Conservation (phyloP, 805 yeast species). For the Myxozyma monticola region DNA sequence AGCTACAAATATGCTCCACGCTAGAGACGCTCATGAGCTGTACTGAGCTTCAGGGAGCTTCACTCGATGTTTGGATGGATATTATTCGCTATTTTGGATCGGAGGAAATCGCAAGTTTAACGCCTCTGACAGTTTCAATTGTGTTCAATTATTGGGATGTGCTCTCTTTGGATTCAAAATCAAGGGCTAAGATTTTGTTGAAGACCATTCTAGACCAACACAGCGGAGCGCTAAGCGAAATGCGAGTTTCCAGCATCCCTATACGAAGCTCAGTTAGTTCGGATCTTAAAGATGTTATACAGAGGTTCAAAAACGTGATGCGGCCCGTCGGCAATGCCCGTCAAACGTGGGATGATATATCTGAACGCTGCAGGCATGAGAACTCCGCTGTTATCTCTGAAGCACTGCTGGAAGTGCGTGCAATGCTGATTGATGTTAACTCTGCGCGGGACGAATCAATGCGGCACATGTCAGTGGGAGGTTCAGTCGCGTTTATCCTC, state of each 20-base stretch:
- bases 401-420: conserved; percentile 38
- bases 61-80: conserved; percentile 66
- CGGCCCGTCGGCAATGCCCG: background rate
- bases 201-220: conserved; percentile 18
- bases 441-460: no score
- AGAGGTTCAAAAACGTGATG: background rate
- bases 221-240: no score
- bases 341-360: conserved; percentile 41
- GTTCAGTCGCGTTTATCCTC: background rate
- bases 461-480: background rate
- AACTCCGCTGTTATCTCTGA: conserved; percentile 72
- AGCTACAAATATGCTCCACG: conserved; percentile 85
- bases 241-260: no score
- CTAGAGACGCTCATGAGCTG: conserved; percentile 75
- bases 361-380: conserved; percentile 57
- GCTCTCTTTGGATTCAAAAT: conserved; percentile 52
- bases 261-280: no score
- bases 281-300: background rate
- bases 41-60: conserved; percentile 56
- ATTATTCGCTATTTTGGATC: conserved; percentile 59
- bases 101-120: conserved; percentile 59
- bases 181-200: conserved; percentile 55
- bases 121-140: conserved; percentile 73
- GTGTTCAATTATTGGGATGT: conserved; percentile 64
- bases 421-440: conserved; percentile 9